These are phyloP conservation scores for Datisca glomerata DNA, from an alignment of 306 rosid genomes.

Conservation along the genomic window DNA sequence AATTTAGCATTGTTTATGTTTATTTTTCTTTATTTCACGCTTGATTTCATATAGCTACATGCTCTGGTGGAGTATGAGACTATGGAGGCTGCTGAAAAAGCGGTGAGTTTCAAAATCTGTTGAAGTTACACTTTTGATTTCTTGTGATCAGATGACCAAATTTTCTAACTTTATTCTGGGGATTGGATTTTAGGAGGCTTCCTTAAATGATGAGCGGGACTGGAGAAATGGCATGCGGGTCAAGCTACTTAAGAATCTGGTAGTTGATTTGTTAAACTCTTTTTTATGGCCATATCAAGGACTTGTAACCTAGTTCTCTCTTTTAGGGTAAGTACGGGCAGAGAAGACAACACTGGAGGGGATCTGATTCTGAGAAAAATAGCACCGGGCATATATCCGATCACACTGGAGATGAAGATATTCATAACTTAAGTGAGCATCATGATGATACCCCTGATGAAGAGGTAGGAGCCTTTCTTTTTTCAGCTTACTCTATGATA, in stretches of 20 bases:
- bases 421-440: slow-evolving; percentile 48
- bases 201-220: slow-evolving; percentile 64
- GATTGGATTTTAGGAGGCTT: slow-evolving; percentile 49
- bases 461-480: slow-evolving; percentile 52
- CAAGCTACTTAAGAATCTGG: slow-evolving; percentile 69
- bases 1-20: no score
- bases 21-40: not conserved
- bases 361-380: slow-evolving; percentile 52
- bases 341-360: slow-evolving; percentile 57
- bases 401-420: slow-evolving; percentile 46
- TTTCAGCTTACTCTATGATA: no score
- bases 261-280: slow-evolving; percentile 6
- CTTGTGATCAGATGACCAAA: not conserved
- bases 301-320: slow-evolving; percentile 14
- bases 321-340: slow-evolving; percentile 57
- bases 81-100: slow-evolving; percentile 82
- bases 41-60: slow-evolving; percentile 42
- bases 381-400: slow-evolving; percentile 32
- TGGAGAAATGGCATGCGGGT: slow-evolving; percentile 98
- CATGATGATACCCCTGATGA: slow-evolving; percentile 52
- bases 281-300: slow-evolving; percentile 6
- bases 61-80: slow-evolving; percentile 89
- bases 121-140: not conserved
- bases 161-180: slow-evolving; percentile 7
- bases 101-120: slow-evolving; percentile 45